Conservation (phyloP, 495 filamentous ascomycete species). For the Antarctomyces pellizariae region DNA sequence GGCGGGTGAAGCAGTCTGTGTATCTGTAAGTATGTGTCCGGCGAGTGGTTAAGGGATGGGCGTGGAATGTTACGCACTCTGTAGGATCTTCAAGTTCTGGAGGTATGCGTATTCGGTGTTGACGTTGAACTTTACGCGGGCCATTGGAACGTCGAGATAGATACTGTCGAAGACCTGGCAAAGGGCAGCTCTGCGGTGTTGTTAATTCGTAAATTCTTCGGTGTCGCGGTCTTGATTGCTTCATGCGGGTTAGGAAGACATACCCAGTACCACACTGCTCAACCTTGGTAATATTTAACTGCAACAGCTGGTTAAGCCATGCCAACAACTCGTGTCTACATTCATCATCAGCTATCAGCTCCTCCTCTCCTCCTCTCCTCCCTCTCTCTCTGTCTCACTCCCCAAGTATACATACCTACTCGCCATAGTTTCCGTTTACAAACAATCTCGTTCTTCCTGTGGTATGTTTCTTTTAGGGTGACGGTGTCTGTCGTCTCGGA, state of each 20-base stretch:
- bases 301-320: constrained; percentile 93
- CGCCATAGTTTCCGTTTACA: too few relatives aligned
- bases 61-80: constrained; percentile 37
- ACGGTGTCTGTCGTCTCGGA: too few relatives aligned
- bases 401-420: too few relatives aligned
- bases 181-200: constrained; percentile 51
- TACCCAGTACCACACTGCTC: constrained; percentile 99
- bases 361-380: too few relatives aligned
- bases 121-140: constrained; percentile 91
- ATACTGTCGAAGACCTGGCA: constrained; percentile 97
- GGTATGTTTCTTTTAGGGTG: too few relatives aligned
- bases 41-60: background rate
- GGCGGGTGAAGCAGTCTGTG: constrained; percentile 59
- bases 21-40: constrained; percentile 2
- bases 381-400: too few relatives aligned
- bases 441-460: too few relatives aligned
- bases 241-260: constrained; percentile 19
- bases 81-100: constrained; percentile 91
- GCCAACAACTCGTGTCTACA: constrained; percentile 81
- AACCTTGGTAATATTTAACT: constrained; percentile 93
- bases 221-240: constrained; percentile 4
- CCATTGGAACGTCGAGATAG: constrained; percentile 90
- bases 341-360: too few relatives aligned
- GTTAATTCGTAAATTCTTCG: constrained; percentile 1
- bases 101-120: constrained; percentile 94